Evolutionary conservation across 2,329 filamentous ascomycete species (phyloP).

Genomic region (Mycocentrospora acerina): DNA sequence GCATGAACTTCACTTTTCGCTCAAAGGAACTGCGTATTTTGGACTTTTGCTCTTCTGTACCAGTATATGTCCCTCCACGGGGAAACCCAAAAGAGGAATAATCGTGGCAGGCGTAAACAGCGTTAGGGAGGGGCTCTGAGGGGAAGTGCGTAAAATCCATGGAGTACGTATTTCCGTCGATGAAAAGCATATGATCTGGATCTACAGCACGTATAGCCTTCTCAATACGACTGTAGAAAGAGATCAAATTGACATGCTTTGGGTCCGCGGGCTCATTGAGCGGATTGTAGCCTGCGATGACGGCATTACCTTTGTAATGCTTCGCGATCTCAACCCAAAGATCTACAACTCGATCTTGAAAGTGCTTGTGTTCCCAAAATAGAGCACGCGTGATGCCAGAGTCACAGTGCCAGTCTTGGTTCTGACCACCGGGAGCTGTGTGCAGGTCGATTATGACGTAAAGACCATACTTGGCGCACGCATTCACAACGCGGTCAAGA

Average conservation of each 20-base stretch:
- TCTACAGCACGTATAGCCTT: slow-evolving; percentile 14
- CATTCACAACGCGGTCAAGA: slow-evolving; percentile 2
- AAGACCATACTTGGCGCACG: slow-evolving; percentile 10
- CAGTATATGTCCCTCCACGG: slow-evolving; percentile 43
- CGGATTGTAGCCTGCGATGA: slow-evolving; percentile 14
- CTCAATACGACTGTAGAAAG: slow-evolving; percentile 15
- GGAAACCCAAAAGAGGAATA: slow-evolving; percentile 50
- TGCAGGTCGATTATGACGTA: slow-evolving; percentile 19
- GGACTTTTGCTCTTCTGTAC: slow-evolving; percentile 44
- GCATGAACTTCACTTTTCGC: slow-evolving; percentile 16
- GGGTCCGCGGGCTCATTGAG: slow-evolving; percentile 19
- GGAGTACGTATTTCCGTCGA: slow-evolving; percentile 57
- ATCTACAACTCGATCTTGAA: slow-evolving; percentile 13
- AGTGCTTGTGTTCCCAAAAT: slow-evolving; percentile 15
- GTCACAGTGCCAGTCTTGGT: slow-evolving; percentile 19
- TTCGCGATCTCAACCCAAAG: slow-evolving; percentile 12
- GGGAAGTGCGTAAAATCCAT: slow-evolving; percentile 53
- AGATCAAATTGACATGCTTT: slow-evolving; percentile 9
- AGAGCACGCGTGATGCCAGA: slow-evolving; percentile 11
- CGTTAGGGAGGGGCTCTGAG: slow-evolving; percentile 45
- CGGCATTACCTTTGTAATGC: slow-evolving; percentile 9
- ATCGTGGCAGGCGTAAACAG: slow-evolving; percentile 50
- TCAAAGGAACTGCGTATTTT: slow-evolving; percentile 30
- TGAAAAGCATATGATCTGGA: slow-evolving; percentile 50
- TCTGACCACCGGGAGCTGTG: slow-evolving; percentile 17